phyloP scores from a whole-genome alignment of 2,329 filamentous ascomycete genomes.

The Fusarium sp. region DNA sequence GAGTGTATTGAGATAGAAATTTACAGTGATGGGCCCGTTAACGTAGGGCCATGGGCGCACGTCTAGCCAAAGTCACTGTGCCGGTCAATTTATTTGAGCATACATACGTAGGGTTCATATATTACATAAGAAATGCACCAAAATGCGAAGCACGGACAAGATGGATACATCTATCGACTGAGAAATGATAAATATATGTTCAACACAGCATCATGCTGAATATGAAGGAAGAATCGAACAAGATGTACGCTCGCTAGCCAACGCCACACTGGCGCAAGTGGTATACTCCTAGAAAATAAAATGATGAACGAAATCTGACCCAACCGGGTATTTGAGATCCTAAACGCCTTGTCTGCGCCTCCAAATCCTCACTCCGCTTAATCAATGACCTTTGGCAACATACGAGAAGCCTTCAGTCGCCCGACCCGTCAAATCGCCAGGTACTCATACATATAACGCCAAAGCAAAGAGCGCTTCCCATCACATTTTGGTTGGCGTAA shows the following conservation, averaged over 20 bases:
- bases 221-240: constrained; percentile 15
- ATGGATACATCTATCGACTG: neutral
- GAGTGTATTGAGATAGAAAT: constrained; percentile 65
- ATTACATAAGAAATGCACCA: neutral
- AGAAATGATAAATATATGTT: neutral
- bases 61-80: constrained; percentile 17
- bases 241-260: constrained; percentile 24
- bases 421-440: constrained; percentile 16
- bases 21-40: constrained; percentile 61
- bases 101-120: neutral
- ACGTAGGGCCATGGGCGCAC: constrained; percentile 58
- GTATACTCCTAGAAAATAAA: constrained; percentile 15
- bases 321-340: constrained; percentile 43
- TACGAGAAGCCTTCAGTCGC: constrained; percentile 2
- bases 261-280: constrained; percentile 28
- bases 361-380: constrained; percentile 12
- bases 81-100: neutral
- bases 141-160: neutral
- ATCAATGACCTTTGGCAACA: constrained; percentile 1
- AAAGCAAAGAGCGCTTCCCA: constrained; percentile 7
- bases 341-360: constrained; percentile 39
- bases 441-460: constrained; percentile 36
- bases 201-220: constrained; percentile 4
- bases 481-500: constrained; percentile 14
- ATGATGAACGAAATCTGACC: constrained; percentile 28